Evolutionary conservation across 2,329 filamentous ascomycete species (phyloP), one percentile per base, ranked within the genome.

Genomic region (Cladophialophora carrionii): DNA sequence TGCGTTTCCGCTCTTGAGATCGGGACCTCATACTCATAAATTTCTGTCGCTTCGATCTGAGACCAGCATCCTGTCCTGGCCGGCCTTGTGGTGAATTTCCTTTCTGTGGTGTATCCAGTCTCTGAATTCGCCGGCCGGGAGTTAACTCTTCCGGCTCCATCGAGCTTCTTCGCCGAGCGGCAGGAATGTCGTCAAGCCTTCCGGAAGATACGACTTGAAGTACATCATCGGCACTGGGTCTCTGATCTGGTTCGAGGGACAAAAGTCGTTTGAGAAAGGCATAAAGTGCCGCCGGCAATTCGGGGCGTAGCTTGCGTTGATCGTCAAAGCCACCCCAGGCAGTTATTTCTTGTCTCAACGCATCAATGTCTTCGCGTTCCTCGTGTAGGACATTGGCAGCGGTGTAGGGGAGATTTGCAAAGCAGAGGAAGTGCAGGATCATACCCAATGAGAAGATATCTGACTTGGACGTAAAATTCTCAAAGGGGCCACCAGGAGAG

Each of bases 361-460:
- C 82, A 71, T 97, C 92, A 4, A 97, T 83, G 70, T 98, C 92
- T 75, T 99, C 95, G 62, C 92, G 88, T 74, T 98, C 94, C 76
- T 98, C 94, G 65, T 96, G 87, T 24, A 96, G 83, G 3, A 89
- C 84, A 74, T 98, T 94, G 59, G 93, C 91, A 71, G 89, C 90
- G 26, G 80, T 83, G 74, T 98, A 99, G 0, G 95, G 95, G 10
- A 99, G 83, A 54, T 89, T 85, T 1, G 90, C 91, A 75, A 99
- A 99, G 76, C 95, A 99, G 83, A 99, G 90, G 74, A 99, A 99
- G 76, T 98, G 96, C 3, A 99, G 84, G 62, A 98, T 98, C 94
- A 99, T 97, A 56, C 95, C 95, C 0, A 99, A 81, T 0, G 93
- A 97, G 77, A 99, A 99, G n/a, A 99, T 90, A 74, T 99, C 95